phyloP scores from a whole-genome alignment of 305 asterid species.

The Rubia balearica region DNA sequence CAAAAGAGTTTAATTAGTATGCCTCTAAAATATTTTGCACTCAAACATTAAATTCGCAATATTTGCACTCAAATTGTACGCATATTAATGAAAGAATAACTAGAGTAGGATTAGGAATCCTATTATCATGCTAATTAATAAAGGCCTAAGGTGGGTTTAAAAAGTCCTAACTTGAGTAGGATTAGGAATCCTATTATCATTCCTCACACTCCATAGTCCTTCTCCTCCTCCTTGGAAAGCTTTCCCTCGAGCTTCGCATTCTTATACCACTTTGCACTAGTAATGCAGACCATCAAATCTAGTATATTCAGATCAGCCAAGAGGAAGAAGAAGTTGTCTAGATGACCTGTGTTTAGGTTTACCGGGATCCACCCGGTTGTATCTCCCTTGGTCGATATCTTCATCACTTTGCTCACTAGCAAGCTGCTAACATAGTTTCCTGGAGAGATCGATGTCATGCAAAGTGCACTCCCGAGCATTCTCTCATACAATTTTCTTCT shows the following conservation, averaged over 20 bases:
- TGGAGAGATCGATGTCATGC: conserved; percentile 44
- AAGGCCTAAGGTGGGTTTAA: too few relatives aligned
- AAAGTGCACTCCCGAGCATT: conserved; percentile 52
- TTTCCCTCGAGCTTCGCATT: conserved; percentile 49
- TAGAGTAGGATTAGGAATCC: too few relatives aligned
- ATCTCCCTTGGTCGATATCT: conserved; percentile 30
- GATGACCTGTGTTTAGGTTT: conserved; percentile 62
- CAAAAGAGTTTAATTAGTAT: too few relatives aligned
- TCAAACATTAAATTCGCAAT: too few relatives aligned
- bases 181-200: too few relatives aligned
- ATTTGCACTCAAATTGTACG: too few relatives aligned
- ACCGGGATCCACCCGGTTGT: conserved; percentile 50
- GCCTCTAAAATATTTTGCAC: too few relatives aligned
- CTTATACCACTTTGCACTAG: conserved; percentile 64
- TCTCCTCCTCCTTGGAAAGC: conserved; percentile 23
- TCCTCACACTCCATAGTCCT: conserved; percentile 28
- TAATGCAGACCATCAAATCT: conserved; percentile 52
- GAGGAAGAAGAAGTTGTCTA: conserved; percentile 69
- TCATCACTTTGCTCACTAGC: conserved; percentile 37
- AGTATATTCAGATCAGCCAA: conserved; percentile 61
- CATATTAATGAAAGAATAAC: too few relatives aligned
- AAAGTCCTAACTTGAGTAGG: too few relatives aligned
- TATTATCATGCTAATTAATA: too few relatives aligned
- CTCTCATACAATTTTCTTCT: conserved; percentile 69
- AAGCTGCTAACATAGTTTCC: conserved; percentile 44